These are phyloP conservation scores for Dichomitus squalens DNA, from an alignment of 1,284 basidiomycete species.

Conservation along the genomic window DNA sequence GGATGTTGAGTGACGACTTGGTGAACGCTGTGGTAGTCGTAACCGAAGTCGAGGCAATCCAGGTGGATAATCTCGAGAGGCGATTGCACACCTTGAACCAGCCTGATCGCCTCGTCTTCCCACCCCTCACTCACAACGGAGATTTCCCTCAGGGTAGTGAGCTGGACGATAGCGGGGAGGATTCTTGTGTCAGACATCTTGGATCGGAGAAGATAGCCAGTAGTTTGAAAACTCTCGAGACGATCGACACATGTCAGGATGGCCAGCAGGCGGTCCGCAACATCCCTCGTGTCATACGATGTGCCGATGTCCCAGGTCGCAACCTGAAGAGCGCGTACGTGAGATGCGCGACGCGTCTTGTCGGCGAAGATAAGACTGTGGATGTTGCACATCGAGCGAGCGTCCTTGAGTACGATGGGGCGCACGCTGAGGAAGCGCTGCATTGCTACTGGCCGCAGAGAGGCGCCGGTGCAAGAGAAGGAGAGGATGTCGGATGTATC, in stretches of 20 bases:
- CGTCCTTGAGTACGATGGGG: background rate
- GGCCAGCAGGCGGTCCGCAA: background rate
- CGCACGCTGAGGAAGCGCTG: background rate
- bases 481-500: background rate
- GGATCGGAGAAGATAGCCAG: background rate
- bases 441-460: background rate
- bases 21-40: no score
- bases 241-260: background rate
- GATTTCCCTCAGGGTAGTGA: background rate
- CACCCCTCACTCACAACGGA: background rate
- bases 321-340: background rate
- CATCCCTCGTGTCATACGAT: background rate
- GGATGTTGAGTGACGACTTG: no score
- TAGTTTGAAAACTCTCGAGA: background rate
- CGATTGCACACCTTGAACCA: background rate
- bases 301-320: background rate
- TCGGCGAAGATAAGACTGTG: no score
- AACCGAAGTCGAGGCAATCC: background rate
- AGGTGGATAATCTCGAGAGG: background rate
- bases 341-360: background rate
- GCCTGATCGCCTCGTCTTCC: background rate
- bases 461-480: background rate
- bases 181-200: background rate
- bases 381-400: background rate
- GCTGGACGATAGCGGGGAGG: background rate